These are phyloP conservation scores for Xerocomellus amylosporus DNA, from an alignment of 768 basidiomycete genomes.

Conservation along the genomic window DNA sequence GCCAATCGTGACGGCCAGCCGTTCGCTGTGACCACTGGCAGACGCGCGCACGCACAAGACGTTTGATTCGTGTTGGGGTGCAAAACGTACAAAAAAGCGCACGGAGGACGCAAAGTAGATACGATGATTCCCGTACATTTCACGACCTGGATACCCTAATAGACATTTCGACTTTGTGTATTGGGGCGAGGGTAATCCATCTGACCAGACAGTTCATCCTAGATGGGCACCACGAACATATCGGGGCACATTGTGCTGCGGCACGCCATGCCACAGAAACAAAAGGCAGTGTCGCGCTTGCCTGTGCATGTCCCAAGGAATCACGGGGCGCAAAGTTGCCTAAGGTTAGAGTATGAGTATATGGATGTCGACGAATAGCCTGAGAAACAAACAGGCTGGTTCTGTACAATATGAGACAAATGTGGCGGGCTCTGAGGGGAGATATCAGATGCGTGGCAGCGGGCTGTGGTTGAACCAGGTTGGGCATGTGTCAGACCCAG, in stretches of 20 bases:
- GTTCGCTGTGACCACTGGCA: not conserved
- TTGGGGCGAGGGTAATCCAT: not conserved
- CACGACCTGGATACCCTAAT: slow-evolving; percentile 13
- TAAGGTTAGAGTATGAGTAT: no score
- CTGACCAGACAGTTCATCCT: not conserved
- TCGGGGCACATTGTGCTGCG: not conserved
- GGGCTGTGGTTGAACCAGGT: slow-evolving; percentile 9
- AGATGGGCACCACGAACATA: not conserved
- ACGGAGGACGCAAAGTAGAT: not conserved
- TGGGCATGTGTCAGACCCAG: slow-evolving; percentile 17
- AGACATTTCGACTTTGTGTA: not conserved
- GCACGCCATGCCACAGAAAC: no score
- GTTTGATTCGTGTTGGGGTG: not conserved
- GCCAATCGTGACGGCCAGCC: slow-evolving; percentile 1
- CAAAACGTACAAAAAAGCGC: not conserved
- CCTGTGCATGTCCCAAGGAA: no score
- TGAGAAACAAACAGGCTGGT: not conserved
- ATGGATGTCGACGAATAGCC: no score
- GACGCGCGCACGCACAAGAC: not conserved
- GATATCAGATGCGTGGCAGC: not conserved
- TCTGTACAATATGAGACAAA: not conserved
- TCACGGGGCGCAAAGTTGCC: no score
- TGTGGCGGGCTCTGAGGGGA: slow-evolving; percentile 2
- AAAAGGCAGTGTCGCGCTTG: no score
- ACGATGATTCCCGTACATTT: slow-evolving; percentile 3